Base-by-base conservation (phyloP, 805 yeast genomes). In the Metschnikowia anglica region DNA sequence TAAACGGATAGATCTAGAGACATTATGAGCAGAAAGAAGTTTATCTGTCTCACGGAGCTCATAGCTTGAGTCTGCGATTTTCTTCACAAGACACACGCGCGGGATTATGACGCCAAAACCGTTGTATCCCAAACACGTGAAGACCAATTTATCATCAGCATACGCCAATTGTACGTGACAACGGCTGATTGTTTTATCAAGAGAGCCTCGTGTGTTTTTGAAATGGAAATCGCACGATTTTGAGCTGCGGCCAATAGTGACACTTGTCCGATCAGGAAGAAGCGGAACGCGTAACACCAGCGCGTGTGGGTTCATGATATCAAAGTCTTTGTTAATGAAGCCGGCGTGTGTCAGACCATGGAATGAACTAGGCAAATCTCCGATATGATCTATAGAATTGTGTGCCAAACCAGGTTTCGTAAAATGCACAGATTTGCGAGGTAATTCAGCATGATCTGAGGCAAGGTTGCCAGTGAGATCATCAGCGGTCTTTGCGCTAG, bases 61-160 rank as follows among this genome's bases (percentile, higher is more conserved):
- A 16, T 38, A 52, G 23, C 7, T 34, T 27, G 58, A 52, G 33
- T 55, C 52, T 10, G 49, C 43, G 8, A 52, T 40, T 29, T 53
- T 54, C 12, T 61, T 53, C 13, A 70, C 69, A 12, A 55, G 53
- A 41, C 74, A 70, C 13, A 65, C 54, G 41, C 60, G 63, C 0
- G 96, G 93, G 30, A 88, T 75, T 4, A 76, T 70, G 15, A 89
- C 76, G 8, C 77, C 73, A 38, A 86, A 66, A 9, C 97, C 97
- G 61, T 91, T 91, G 65, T 81, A 77, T 3, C 98, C 97, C 41
- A 80, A 61, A 62, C 97, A 91, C 34, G 76, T 76, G 38, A 91
- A 60, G 12, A 65, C 68, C 34, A 88, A 60, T 25, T 75, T 66
- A 3, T 55, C 57, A 1, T 67, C 53, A 21, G 68, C 58, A 57